Base-by-base conservation (phyloP, 352 stramenopile genomes). In the Phytophthora meadii region DNA sequence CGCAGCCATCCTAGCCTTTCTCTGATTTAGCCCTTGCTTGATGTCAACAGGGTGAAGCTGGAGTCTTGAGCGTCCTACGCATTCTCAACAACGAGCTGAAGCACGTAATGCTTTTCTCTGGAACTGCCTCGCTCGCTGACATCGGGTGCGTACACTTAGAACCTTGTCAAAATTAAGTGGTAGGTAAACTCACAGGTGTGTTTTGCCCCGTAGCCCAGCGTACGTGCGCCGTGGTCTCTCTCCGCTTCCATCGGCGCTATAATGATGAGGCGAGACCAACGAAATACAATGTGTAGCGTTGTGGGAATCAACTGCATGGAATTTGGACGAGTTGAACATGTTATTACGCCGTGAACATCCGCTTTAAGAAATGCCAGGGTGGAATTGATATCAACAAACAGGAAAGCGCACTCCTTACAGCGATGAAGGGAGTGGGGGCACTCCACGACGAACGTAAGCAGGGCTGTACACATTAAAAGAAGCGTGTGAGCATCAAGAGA, bases 21-120 rank as follows among this genome's bases (percentile, higher is more conserved):
- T 12, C 49, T 34, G 30, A 51, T 15, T 27, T 57, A 28, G 28
- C 27, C 8, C 59, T 22, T 58, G 28, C 27, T 39, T 22, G 25
- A 28, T 65, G 5, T 11, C 36, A 36, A 46, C n/a, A 46, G 82
- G 85, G 96, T 30, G 75, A 98, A 74, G 68, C 77, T 19, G 93
- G 90, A 11, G 92, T 98, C 11, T 62, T 79, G 11, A 85, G 90
- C 45, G 77, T 98, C 58, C 76, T 98, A 15, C 56, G 86, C 42
- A 95, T 98, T 55, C 65, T 98, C 12, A 92, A 95, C 64, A 83
- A 86, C 19, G 95, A 98, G 68, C 76, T 97, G 28, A 93, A 96
- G 68, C 91, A 97, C 45, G 85, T 88, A 5, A 98, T 98, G 95
- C 74, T 91, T 7, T 92, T 94, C 61, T 68, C 82, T 0, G 86